Conservation (phyloP, 768 basidiomycete genomes). For the Leccinum longicurvipes region DNA sequence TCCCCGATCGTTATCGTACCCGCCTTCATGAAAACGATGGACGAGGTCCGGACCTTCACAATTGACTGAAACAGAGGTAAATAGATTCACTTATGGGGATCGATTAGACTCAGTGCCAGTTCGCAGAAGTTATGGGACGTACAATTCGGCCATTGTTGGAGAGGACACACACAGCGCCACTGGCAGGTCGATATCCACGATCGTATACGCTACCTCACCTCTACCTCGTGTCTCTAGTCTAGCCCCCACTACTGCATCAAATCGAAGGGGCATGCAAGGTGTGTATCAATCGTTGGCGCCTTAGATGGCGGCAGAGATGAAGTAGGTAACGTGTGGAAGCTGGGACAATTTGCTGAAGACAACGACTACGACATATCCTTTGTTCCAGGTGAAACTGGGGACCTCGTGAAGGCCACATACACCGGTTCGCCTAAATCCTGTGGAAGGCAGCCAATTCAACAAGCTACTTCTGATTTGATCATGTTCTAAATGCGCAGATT, state of each 20-base stretch:
- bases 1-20: not conserved
- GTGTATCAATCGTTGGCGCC: not conserved
- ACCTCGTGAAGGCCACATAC: not conserved
- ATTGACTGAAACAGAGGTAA: not conserved
- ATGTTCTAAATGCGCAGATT: not conserved
- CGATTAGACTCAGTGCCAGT: not conserved
- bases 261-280: not conserved
- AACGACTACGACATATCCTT: not conserved
- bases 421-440: not conserved
- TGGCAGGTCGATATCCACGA: not conserved
- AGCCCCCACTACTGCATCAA: not conserved
- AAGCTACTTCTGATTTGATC: not conserved
- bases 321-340: not conserved
- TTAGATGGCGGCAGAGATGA: not conserved
- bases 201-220: not conserved
- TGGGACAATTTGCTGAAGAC: not conserved
- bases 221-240: not conserved
- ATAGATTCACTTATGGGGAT: not conserved
- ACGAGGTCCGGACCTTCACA: not conserved
- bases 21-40: not conserved
- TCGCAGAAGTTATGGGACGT: not conserved
- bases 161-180: not conserved
- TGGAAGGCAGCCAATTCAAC: not conserved
- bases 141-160: not conserved
- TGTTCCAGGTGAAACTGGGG: not conserved